Percentiles rank a stretch among this genome's conserved stretches.
These are phyloP conservation scores for Penicillium malachiteum DNA, from an alignment of 495 filamentous ascomycete genomes.

Conservation along the genomic window DNA sequence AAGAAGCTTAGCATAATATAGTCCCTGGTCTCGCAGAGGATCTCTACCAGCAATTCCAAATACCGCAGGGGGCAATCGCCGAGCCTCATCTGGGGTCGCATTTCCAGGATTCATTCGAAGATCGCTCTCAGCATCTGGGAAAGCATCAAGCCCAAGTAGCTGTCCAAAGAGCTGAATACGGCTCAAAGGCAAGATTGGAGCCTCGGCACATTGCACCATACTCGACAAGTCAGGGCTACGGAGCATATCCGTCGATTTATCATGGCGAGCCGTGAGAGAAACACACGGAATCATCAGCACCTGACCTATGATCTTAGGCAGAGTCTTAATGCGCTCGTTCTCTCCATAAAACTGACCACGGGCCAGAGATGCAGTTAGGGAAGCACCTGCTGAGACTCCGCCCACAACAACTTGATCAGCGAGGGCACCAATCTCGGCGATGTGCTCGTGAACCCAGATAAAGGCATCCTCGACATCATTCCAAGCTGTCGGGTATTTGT, in stretches of 20 bases:
- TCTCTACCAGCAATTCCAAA: slow-evolving; percentile 49
- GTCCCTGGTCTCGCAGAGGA: slow-evolving; percentile 46
- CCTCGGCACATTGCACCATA: slow-evolving; percentile 37
- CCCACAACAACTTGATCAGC: slow-evolving; percentile 42
- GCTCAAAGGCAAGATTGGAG: slow-evolving; percentile 35
- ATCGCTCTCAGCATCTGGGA: slow-evolving; percentile 23
- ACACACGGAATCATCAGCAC: slow-evolving; percentile 46
- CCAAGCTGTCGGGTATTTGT: slow-evolving; percentile 41
- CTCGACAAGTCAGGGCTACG: slow-evolving; percentile 35
- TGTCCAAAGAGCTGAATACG: slow-evolving; percentile 33
- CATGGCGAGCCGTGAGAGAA: slow-evolving; percentile 33
- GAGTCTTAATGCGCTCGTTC: slow-evolving; percentile 20
- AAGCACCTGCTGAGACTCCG: slow-evolving; percentile 48
- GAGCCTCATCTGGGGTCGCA: slow-evolving; percentile 37
- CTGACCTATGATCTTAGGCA: slow-evolving; percentile 38
- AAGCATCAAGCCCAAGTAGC: slow-evolving; percentile 22
- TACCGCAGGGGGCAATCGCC: slow-evolving; percentile 39
- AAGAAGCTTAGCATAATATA: slow-evolving; percentile 45
- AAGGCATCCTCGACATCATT: slow-evolving; percentile 49
- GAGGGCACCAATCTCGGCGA: slow-evolving; percentile 32
- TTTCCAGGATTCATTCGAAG: slow-evolving; percentile 40
- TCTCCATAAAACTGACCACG: slow-evolving; percentile 28
- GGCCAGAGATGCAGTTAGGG: slow-evolving; percentile 42
- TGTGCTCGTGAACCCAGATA: slow-evolving; percentile 42
- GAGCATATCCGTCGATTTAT: slow-evolving; percentile 31